Percentiles rank a stretch among this genome's conserved stretches.
Conservation (phyloP, 1,284 basidiomycete species). For the Blastosporella zonata region DNA sequence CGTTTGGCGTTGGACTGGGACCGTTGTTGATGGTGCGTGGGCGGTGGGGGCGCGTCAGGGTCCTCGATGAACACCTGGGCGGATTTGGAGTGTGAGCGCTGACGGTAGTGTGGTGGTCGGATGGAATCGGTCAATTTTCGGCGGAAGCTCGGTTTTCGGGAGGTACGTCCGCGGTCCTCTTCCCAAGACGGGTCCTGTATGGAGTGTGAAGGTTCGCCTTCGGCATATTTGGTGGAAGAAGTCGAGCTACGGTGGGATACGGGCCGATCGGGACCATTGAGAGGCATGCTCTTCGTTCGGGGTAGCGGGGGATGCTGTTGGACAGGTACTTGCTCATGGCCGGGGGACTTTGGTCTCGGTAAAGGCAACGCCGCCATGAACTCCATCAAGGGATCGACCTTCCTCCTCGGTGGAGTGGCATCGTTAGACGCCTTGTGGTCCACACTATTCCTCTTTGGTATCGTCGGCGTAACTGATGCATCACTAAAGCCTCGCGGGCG, state of each 20-base stretch:
- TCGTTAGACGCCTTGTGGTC: constrained; percentile 24
- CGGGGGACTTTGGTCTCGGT: constrained; percentile 10
- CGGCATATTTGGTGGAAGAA: constrained; percentile 17
- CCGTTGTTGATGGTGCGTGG: constrained; percentile 9
- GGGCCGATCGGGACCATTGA: constrained; percentile 21
- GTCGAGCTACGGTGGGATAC: constrained; percentile 24
- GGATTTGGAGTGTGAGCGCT: constrained; percentile 17
- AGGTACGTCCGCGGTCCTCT: constrained; percentile 38
- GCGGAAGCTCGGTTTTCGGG: constrained; percentile 45
- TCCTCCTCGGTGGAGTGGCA: constrained; percentile 20
- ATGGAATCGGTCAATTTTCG: constrained; percentile 46
- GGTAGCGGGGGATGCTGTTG: constrained; percentile 25
- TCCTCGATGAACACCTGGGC: constrained; percentile 18
- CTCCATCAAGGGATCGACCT: constrained; percentile 21
- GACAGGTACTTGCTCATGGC: constrained; percentile 2
- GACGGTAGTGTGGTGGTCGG: constrained; percentile 25
- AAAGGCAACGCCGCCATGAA: constrained; percentile 17
- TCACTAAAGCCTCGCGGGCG: constrained; percentile 25
- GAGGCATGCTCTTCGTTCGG: constrained; percentile 45
- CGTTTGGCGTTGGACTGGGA: constrained; percentile 33
- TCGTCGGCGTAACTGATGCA: constrained; percentile 13
- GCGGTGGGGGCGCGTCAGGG: constrained; percentile 17
- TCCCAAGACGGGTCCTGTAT: constrained; percentile 17
- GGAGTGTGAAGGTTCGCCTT: constrained; percentile 8
- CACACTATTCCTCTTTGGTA: constrained; percentile 9